Conservation (phyloP, 2,329 filamentous ascomycete genomes). For the Colletotrichum echinochloae region DNA sequence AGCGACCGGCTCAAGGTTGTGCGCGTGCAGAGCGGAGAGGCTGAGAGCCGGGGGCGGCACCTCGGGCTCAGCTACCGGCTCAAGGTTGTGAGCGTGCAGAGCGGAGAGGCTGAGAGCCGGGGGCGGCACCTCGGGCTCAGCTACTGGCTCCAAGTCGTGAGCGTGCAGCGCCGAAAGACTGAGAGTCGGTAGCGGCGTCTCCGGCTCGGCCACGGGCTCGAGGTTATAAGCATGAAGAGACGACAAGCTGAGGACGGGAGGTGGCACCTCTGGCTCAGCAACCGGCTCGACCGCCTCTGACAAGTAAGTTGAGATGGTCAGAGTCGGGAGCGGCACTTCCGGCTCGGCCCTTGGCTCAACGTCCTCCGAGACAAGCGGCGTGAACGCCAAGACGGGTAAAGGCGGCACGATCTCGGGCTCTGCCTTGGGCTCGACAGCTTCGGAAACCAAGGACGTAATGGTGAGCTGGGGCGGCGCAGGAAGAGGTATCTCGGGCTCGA, state of each 20-base stretch:
- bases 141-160: slow-evolving; percentile 46
- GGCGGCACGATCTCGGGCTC: slow-evolving; percentile 43
- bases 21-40: slow-evolving; percentile 43
- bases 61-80: slow-evolving; percentile 44
- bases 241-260: slow-evolving; percentile 43
- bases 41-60: slow-evolving; percentile 36
- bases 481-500: slow-evolving; percentile 50
- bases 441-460: slow-evolving; percentile 49
- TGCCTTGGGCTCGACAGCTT: slow-evolving; percentile 50
- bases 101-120: slow-evolving; percentile 52
- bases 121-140: slow-evolving; percentile 41
- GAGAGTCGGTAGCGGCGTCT: slow-evolving; percentile 40
- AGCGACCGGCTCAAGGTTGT: slow-evolving; percentile 46
- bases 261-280: slow-evolving; percentile 46
- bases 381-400: slow-evolving; percentile 50
- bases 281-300: slow-evolving; percentile 49
- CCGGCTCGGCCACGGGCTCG: slow-evolving; percentile 45
- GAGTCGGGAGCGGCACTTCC: slow-evolving; percentile 43
- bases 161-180: slow-evolving; percentile 44
- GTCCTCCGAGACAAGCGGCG: slow-evolving; percentile 57
- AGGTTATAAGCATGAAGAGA: slow-evolving; percentile 45
- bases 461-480: slow-evolving; percentile 50
- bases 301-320: slow-evolving; percentile 54
- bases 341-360: slow-evolving; percentile 51
- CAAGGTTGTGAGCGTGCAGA: slow-evolving; percentile 45